Conservation (phyloP, 805 yeast species). For the Candida loeiensis region DNA sequence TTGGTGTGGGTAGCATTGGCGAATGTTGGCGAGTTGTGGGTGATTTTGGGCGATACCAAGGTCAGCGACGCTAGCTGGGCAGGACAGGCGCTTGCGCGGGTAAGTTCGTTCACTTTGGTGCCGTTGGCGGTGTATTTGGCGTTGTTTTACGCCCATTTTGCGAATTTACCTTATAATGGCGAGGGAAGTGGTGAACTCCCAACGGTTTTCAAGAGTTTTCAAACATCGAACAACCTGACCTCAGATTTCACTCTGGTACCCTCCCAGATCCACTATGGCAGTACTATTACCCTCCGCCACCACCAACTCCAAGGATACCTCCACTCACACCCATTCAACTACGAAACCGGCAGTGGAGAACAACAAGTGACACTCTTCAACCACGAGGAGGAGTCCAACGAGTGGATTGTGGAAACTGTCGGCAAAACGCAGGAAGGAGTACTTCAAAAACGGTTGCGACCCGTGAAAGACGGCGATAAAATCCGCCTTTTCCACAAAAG, state of each 20-base stretch:
- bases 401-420: constrained; percentile 63
- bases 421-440: constrained; percentile 38
- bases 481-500: constrained; percentile 66
- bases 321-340: constrained; percentile 68
- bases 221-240: no score
- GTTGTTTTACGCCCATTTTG: constrained; percentile 57
- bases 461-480: constrained; percentile 51
- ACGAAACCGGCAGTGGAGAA: constrained; percentile 62
- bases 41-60: constrained; percentile 61
- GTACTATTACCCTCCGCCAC: constrained; percentile 71
- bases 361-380: constrained; percentile 79
- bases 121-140: constrained; percentile 59
- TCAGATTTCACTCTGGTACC: constrained; percentile 58
- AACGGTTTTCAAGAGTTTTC: constrained; percentile 68
- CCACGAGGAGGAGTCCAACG: constrained; percentile 61
- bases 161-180: constrained; percentile 44
- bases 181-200: constrained; percentile 61
- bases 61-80: constrained; percentile 35
- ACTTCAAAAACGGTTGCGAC: constrained; percentile 28
- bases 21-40: constrained; percentile 58
- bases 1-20: constrained; percentile 58
- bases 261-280: constrained; percentile 69
- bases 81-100: constrained; percentile 28
- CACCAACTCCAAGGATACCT: constrained; percentile 66
- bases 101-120: constrained; percentile 37